Evolutionary conservation across 2,329 filamentous ascomycete genomes (phyloP), one percentile per base, ranked within the genome.

Genomic region (Neofusicoccum umdonicola): DNA sequence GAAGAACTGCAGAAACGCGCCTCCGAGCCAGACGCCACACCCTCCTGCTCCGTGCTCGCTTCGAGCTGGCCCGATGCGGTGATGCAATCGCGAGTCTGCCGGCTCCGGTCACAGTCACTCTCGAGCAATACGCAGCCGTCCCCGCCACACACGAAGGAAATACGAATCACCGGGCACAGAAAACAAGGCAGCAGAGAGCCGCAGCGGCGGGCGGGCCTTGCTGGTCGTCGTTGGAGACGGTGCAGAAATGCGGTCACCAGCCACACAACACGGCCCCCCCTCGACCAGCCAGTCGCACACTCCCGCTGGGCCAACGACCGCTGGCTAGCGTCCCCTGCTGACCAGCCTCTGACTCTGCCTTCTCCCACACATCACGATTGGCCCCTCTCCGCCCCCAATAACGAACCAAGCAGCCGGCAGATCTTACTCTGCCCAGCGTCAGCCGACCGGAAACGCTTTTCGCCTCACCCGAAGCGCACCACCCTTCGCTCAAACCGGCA

Each of bases 351-450:
- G 48, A 34, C 48, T 35, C 48, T 52, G 15, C 41, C 27, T 35
- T 15, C 56, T 45, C 12, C 5, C 22, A 17, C 27, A 5, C 41
- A 37, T 47, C 56, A 19, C 27, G 15, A 60, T 60, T 35, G 15
- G 15, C 56, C 13, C 54, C 54, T 31, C n/a, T 45, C 41, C 54
- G 56, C 56, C 56, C 56, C 56, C 56, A 60, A 47, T 47, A 44
- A 9, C 2, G 27, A 31, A 7, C 27, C 31, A 11, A 31, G 39
- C 41, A 19, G 15, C 31, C 56, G 31, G 50, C 31, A 37, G 50
- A 60, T 60, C 56, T 44, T 45, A 60, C 42, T 47, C 56, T 60
- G 42, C 56, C 17, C 41, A 35, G 41, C 56, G 15, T 44, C 54
- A 44, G 39, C 54, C 54, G 54, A 57, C 54, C 37, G 41, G 39